Conservation (phyloP, 164 flowering plant species). For the Chimonanthus salicifolius region DNA sequence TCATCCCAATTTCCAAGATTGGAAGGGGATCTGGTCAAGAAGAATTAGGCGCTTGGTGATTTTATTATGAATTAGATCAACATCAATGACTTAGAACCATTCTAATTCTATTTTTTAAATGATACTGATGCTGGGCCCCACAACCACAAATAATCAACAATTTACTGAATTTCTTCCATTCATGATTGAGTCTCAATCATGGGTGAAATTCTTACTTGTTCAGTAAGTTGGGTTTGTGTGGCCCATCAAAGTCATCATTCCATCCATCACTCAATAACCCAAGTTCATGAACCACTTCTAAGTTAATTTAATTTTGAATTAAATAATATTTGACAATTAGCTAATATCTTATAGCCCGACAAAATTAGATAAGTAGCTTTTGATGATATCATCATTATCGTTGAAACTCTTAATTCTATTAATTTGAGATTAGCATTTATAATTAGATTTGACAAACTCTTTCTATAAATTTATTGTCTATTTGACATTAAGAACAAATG, state of each 20-base stretch:
- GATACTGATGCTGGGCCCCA: background rate
- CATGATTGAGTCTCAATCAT: constrained; percentile 2
- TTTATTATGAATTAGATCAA: background rate
- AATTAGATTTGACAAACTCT: no score
- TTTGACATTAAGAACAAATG: no score
- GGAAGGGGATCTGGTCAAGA: constrained; percentile 1
- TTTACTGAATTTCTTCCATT: background rate
- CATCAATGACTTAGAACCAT: background rate
- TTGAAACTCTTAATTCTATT: no score
- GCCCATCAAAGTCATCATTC: background rate
- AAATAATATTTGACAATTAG: no score
- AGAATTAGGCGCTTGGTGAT: background rate
- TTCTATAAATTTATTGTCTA: no score
- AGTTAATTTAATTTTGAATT: no score
- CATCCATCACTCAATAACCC: background rate
- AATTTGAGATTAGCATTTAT: no score
- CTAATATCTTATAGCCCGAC: no score
- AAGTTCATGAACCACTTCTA: no score
- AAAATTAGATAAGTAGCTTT: no score
- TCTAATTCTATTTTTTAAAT: background rate
- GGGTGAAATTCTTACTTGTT: background rate
- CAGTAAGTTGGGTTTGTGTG: background rate
- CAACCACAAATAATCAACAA: background rate
- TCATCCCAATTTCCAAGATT: background rate
- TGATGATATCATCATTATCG: no score